Evolutionary conservation across 1,284 basidiomycete species (phyloP).

Genomic region (Ceraceosorus guamensis): DNA sequence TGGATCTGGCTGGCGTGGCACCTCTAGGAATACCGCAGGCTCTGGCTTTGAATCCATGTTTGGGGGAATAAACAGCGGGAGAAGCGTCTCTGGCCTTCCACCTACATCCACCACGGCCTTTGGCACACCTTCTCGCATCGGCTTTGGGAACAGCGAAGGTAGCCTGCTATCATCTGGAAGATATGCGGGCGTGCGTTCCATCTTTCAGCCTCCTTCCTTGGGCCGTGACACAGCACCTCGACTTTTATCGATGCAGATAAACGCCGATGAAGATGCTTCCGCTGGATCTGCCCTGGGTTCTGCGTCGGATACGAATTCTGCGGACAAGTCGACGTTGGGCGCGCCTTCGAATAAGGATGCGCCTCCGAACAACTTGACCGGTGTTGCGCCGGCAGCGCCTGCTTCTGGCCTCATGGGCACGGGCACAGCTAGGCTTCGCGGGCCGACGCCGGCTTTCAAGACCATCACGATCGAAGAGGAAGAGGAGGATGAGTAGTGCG

Average conservation of each 20-base stretch:
- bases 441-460: conserved; percentile 2
- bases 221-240: conserved; percentile 11
- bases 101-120: background rate
- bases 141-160: background rate
- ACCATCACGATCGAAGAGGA: conserved; percentile 4
- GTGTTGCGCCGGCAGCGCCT: background rate
- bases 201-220: conserved; percentile 24
- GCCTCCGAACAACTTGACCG: background rate
- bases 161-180: conserved; percentile 6
- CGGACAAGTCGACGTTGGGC: background rate
- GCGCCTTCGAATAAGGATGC: background rate
- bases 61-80: background rate
- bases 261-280: background rate
- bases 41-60: background rate
- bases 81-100: background rate
- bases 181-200: conserved; percentile 26
- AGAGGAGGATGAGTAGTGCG: conserved; percentile 8
- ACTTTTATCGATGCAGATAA: background rate
- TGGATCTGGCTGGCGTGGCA: background rate
- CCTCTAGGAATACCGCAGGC: background rate
- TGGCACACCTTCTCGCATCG: background rate
- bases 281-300: background rate
- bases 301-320: background rate
- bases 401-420: background rate
- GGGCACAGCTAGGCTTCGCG: background rate